Evolutionary conservation across 2,329 filamentous ascomycete genomes (phyloP), one percentile per base, ranked within the genome.

Genomic region (Talaromyces sp.): DNA sequence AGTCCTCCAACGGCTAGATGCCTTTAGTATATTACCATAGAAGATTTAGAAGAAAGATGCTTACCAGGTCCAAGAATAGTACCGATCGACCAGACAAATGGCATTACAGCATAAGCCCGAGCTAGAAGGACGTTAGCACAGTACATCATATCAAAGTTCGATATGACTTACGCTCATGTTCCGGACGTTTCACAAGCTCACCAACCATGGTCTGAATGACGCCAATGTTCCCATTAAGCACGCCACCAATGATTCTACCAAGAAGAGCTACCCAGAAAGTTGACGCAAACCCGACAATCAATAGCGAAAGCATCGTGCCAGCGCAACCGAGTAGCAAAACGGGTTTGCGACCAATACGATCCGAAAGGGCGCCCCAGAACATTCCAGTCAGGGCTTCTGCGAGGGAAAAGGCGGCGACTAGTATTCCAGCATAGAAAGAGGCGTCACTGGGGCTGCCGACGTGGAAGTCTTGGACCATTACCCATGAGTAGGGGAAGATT

Each of bases 171-270:
- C 89, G 92, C 79, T 96, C 92, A 78, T 96, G 91, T 72, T 93
- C 90, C 14, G 91, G 92, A 65, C 89, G 91, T 39, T 85, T 90
- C 60, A 96, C 90, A 64, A 97, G 77, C 77, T 97, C 93, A 33
- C 90, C 92, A 14, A 97, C 93, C 91, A 96, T 96, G 19, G 92
- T 96, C 77, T 96, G 90, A 69, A 95, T 92, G 41, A 95, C 91
- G 33, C 91, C 93, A 70, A 96, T 92, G 73, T 97, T 97, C 66
- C 93, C 93, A 76, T 97, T 97, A 63, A 97, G 82, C 13, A 93
- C 82, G 24, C 93, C 93, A 48, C 92, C 93, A 14, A 95, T 75
- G 52, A 88, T 86, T 71, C 93, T 85, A 14, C 92, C 93, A 35
- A 87, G 73, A 52, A 97, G 81, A 16, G 93, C 93, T 65, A 94